Evolutionary conservation across 1,139 yeast genomes (phyloP).

Genomic region (Protomyces macrosporus): DNA sequence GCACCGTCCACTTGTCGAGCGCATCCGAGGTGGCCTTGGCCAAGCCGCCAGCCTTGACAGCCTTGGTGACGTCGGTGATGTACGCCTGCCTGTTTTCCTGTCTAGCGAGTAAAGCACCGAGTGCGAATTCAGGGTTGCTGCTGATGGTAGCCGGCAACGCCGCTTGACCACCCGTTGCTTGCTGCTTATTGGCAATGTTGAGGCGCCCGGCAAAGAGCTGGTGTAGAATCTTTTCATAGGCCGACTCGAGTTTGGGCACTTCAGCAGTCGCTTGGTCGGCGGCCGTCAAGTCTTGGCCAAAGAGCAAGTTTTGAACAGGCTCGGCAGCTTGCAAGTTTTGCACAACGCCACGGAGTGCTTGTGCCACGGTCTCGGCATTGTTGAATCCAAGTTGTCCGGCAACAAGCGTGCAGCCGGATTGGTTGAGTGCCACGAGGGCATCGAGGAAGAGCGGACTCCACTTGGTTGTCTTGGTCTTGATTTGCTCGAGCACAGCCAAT

Average conservation of each 20-base stretch:
- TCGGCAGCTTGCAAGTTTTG: constrained; percentile 49
- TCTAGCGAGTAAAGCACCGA: constrained; percentile 63
- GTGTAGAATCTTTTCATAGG: constrained; percentile 66
- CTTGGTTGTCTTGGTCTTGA: constrained; percentile 46
- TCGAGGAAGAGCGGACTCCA: constrained; percentile 72
- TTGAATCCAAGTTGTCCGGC: constrained; percentile 57
- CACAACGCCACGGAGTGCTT: constrained; percentile 49
- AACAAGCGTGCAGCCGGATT: constrained; percentile 51
- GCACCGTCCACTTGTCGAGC: constrained; percentile 62
- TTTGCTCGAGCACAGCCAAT: constrained; percentile 63
- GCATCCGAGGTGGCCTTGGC: constrained; percentile 51
- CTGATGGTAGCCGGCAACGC: constrained; percentile 25
- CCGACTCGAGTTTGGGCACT: constrained; percentile 54
- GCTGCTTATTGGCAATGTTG: constrained; percentile 52
- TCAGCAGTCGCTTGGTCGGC: constrained; percentile 36
- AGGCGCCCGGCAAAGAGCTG: constrained; percentile 59
- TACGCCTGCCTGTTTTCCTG: constrained; percentile 51
- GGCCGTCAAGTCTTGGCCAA: constrained; percentile 47
- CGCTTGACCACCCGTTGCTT: constrained; percentile 24
- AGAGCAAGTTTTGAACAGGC: constrained; percentile 60
- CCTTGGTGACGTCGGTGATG: constrained; percentile 46
- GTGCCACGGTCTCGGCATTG: constrained; percentile 44
- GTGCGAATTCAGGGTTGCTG: constrained; percentile 74
- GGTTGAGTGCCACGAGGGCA: constrained; percentile 56
- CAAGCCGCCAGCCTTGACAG: constrained; percentile 49